Evolutionary conservation across 179 eudicot species (phyloP), one percentile per base, ranked within the genome.

Genomic region (Heliamphora pulchella): DNA sequence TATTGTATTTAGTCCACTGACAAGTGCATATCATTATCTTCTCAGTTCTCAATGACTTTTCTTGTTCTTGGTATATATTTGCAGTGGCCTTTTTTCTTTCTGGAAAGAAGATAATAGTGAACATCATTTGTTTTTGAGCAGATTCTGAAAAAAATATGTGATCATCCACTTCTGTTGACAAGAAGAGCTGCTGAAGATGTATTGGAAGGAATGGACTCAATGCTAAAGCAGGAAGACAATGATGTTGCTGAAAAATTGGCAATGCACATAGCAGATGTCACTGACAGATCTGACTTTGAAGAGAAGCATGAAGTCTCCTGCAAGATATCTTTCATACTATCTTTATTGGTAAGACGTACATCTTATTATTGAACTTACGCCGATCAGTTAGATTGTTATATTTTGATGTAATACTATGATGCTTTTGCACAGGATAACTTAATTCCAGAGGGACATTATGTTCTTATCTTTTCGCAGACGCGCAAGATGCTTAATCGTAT

Each of bases 141-240:
- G 99, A 94, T 96, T 78, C 76, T 96, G 87, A 96, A 96, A 79
- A 96, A 96, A 89, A 96, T 96, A 84, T 96, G 99, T 83, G 99
- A 96, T 81, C 99, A 96, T 87, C 99, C 99, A 31, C 91, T 87
- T 76, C 96, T 96, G 65, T 80, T 94, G 77, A 94, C 98, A 74
- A 96, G 94, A 87, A 89, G 98, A 88, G 99, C 99, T 39, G 99
- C 99, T 77, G 96, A 92, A 84, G 99, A 94, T 86, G 87, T 96
- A 65, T 81, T 96, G 71, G 99, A 96, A 87, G 99, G 98, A 82
- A 89, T 96, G 97, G 99, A 96, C 80, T 86, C 94, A 44, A 84
- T 86, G 82, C 84, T 87, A 48, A 87, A 87, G 78, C 91, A 87
- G 81, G 94, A 89, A 61, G 98, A 94, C 50, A 92, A 82, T 74